phyloP scores from a whole-genome alignment of 306 rosid species.

The Gastrolobium bilobum region DNA sequence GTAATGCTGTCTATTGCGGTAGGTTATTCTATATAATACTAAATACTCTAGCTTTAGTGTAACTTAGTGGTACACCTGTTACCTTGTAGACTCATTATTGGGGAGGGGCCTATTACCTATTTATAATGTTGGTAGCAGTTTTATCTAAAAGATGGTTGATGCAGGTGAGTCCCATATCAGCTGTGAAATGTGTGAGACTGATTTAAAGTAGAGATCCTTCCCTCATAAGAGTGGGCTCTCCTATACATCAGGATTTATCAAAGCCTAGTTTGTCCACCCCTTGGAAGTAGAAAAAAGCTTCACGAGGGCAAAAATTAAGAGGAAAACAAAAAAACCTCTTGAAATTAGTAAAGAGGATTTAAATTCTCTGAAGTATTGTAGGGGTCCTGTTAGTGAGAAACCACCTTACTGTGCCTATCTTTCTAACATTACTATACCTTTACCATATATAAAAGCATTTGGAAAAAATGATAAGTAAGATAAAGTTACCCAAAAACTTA shows the following conservation, averaged over 20 bases:
- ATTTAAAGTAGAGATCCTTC: slow-evolving; percentile 11
- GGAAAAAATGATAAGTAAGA: too few relatives aligned
- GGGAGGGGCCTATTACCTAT: not conserved
- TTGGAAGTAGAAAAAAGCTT: slow-evolving; percentile 26
- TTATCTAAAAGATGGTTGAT: slow-evolving; percentile 14
- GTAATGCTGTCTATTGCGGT: slow-evolving; percentile 99
- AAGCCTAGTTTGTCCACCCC: not conserved
- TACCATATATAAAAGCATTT: too few relatives aligned
- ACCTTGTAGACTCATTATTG: slow-evolving; percentile 12
- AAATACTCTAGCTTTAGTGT: slow-evolving; percentile 34
- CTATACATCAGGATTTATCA: slow-evolving; percentile 1
- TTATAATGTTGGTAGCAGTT: not conserved
- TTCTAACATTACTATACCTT: not conserved
- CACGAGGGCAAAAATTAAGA: not conserved
- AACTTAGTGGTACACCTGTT: slow-evolving; percentile 36
- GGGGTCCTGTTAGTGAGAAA: slow-evolving; percentile 15
- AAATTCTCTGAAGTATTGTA: slow-evolving; percentile 17
- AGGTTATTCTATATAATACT: slow-evolving; percentile 50
- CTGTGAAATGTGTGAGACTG: not conserved
- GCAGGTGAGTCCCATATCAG: not conserved
- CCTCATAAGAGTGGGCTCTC: slow-evolving; percentile 1
- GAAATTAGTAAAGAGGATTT: slow-evolving; percentile 16
- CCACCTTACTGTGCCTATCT: not conserved
- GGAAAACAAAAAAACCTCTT: slow-evolving; percentile 22
- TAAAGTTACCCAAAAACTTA: too few relatives aligned